Percentiles rank a stretch among this genome's conserved stretches.
Evolutionary conservation across 805 yeast species (phyloP).

Genomic region (Yarrowia sp.): DNA sequence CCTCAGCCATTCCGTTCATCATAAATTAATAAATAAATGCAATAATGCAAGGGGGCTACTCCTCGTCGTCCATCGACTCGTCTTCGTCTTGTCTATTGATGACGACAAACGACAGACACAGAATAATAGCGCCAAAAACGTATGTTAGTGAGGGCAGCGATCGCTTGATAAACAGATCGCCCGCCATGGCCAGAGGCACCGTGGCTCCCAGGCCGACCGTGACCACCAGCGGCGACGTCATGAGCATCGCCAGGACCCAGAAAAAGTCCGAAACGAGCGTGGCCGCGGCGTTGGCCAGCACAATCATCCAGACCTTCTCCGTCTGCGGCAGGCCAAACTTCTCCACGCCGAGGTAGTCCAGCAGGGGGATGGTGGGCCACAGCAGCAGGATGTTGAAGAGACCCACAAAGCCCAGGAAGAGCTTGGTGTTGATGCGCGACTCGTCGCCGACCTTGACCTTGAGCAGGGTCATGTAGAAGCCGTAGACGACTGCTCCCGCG

Average conservation of each 20-base stretch:
- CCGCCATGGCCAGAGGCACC: conserved; percentile 90
- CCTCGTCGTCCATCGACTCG: conserved; percentile 41
- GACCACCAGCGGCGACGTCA: conserved; percentile 92
- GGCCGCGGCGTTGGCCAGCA: conserved; percentile 65
- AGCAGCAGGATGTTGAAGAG: conserved; percentile 66
- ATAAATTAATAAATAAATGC: conserved; percentile 3
- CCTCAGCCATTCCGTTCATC: too few species aligned
- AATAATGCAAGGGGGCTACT: background rate
- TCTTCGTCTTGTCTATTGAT: conserved; percentile 76
- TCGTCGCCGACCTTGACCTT: conserved; percentile 74
- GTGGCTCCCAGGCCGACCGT: conserved; percentile 93
- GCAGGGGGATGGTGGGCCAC: conserved; percentile 77
- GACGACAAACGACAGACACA: conserved; percentile 77
- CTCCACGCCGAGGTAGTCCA: conserved; percentile 67
- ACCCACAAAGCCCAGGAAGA: conserved; percentile 95
- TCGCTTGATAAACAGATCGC: conserved; percentile 74
- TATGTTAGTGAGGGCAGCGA: conserved; percentile 62
- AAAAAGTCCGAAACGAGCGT: conserved; percentile 87
- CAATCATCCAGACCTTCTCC: conserved; percentile 49
- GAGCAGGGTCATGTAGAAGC: conserved; percentile 81
- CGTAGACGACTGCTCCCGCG: conserved; percentile 84
- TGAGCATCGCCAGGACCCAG: conserved; percentile 93
- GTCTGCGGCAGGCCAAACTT: conserved; percentile 66
- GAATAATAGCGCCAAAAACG: conserved; percentile 74
- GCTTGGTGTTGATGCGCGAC: conserved; percentile 71